These are phyloP conservation scores for Centaurea solstitialis DNA, from an alignment of 129 eudicot species.

Conservation along the genomic window DNA sequence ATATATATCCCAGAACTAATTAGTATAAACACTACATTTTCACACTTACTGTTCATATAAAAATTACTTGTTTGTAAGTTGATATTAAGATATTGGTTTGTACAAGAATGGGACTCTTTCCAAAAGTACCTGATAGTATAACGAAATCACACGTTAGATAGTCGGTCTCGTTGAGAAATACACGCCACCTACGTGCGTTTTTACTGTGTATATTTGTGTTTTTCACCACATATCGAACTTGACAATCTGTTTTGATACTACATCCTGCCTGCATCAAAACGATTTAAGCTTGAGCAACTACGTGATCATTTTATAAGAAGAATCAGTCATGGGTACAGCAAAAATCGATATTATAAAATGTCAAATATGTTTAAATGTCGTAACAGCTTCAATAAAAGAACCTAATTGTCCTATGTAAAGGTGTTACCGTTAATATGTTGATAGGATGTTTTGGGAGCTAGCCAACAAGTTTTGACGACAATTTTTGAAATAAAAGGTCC, in stretches of 20 bases:
- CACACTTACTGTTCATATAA: neutral
- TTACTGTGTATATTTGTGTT: slow-evolving; percentile 11
- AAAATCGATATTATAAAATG: too few relatives aligned
- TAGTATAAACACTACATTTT: neutral
- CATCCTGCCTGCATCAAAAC: slow-evolving; percentile 46
- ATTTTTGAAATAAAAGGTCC: neutral
- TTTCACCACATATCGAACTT: slow-evolving; percentile 44
- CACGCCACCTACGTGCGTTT: slow-evolving; percentile 48
- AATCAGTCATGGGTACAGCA: neutral
- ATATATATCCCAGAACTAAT: neutral
- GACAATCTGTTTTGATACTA: slow-evolving; percentile 44
- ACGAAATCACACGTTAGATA: slow-evolving; percentile 41
- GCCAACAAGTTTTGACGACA: neutral
- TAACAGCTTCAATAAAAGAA: neutral
- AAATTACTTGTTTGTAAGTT: neutral
- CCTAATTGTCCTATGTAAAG: neutral
- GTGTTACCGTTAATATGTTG: neutral
- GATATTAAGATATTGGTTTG: neutral
- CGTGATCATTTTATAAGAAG: neutral
- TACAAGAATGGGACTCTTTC: neutral
- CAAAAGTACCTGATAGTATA: slow-evolving; percentile 38
- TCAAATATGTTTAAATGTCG: neutral
- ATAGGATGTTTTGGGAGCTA: too few relatives aligned
- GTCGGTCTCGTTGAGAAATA: slow-evolving; percentile 46
- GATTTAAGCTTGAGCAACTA: neutral